Conservation (phyloP, 768 basidiomycete genomes). For the Erythrobasidium yunnanense region DNA sequence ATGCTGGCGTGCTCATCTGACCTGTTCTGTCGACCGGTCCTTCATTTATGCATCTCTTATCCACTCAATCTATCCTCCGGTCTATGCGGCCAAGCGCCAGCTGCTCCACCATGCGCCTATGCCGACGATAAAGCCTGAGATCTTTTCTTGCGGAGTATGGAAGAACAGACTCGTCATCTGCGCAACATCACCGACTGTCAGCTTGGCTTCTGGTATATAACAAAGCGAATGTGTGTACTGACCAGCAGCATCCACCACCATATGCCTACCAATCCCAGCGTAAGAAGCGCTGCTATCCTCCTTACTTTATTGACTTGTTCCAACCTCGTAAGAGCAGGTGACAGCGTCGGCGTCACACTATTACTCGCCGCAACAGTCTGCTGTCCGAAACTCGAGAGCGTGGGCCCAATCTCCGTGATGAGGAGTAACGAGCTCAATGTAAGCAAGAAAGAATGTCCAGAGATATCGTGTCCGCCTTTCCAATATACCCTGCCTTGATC, state of each 20-base stretch:
- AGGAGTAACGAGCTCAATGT: constrained; percentile 69
- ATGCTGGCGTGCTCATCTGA: no score
- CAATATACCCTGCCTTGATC: constrained; percentile 49
- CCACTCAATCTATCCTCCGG: no score
- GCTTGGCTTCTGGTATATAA: neutral
- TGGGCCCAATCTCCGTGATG: constrained; percentile 56
- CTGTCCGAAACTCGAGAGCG: constrained; percentile 27
- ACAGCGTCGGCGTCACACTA: neutral
- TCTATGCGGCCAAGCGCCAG: neutral
- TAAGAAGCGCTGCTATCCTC: constrained; percentile 34
- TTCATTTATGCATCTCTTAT: neutral
- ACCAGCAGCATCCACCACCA: constrained; percentile 61
- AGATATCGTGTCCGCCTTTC: constrained; percentile 76
- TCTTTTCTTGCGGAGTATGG: constrained; percentile 76
- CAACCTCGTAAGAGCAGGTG: neutral
- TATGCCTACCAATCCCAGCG: constrained; percentile 49
- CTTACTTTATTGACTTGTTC: neutral
- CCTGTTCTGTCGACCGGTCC: no score
- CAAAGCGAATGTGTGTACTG: neutral
- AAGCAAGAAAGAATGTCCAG: constrained; percentile 84
- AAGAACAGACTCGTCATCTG: constrained; percentile 76
- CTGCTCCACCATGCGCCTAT: constrained; percentile 24
- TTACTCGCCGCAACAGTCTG: neutral
- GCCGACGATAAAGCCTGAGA: constrained; percentile 55
- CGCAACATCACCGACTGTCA: neutral